Base-by-base conservation (phyloP, 371 early-diverging fungal genomes). In the Apophysomyces trapeziformis region DNA sequence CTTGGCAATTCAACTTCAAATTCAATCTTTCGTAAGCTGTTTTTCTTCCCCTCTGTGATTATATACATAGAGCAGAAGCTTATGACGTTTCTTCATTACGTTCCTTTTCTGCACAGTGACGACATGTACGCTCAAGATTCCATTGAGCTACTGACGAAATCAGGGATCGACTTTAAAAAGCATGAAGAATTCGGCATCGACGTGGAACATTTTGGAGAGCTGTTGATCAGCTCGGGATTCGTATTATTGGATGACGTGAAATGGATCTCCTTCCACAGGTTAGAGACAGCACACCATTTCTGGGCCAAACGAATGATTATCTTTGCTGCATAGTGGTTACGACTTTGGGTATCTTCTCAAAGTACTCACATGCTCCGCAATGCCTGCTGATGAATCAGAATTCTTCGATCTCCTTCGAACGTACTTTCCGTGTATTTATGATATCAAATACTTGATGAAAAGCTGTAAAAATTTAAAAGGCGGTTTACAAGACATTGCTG, bases 1-100 rank as follows among this genome's bases (percentile, higher is more conserved):
- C 99, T 35, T 99, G 99, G 98, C 99, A 99, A 83, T 99, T 99
- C 85, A 99, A 99, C 87, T 99, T 99, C 85, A 93, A 93, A 72
- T 99, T 99, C 78, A 93, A 91, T 76, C 75, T 98, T 58, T 83
- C 84, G 89, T 94, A 77, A 65, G 85, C 60, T 0, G 14, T 9
- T 37, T 43, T 57, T 61, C 32, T 26, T 26, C 2, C 32, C 32
- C 32, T 26, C 32, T 26, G 32, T 26, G 2, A 26, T 26, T 26
- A 26, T 2, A 26, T 26, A 26, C 2, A 26, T 26, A 2, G 32
- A 26, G 32, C 32, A 26, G 32, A 26, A 14, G 54, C 26, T 35
- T 16, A 26, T 26, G 47, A 37, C 36, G 21, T 12, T 21, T n/a
- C 9, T 38, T 7, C 36, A n/a, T 21, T 13, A 2, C 32, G 32